phyloP scores from a whole-genome alignment of 495 filamentous ascomycete species.

The Delitschia confertaspora region DNA sequence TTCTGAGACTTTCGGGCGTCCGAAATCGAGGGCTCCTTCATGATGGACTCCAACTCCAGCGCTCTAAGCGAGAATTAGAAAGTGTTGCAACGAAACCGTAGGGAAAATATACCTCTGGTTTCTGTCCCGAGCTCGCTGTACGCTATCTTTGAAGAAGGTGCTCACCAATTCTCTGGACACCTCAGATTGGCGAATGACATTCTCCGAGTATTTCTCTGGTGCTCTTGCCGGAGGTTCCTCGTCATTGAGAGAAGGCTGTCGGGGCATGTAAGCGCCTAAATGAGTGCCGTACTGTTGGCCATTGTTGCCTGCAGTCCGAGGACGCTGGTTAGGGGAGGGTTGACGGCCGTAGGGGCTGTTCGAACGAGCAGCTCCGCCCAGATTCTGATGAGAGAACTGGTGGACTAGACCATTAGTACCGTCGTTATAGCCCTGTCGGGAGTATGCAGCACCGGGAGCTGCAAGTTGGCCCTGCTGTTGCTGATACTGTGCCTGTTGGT shows the following conservation, averaged over 20 bases:
- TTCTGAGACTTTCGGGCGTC: constrained; percentile 68
- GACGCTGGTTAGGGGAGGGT: constrained; percentile 56
- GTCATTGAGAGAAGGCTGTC: constrained; percentile 32
- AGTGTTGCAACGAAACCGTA: not conserved
- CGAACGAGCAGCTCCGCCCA: constrained; percentile 43
- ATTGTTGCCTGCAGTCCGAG: constrained; percentile 64
- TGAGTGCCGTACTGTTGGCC: constrained; percentile 55
- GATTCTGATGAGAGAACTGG: constrained; percentile 95
- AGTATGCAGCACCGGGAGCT: constrained; percentile 45
- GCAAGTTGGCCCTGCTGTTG: constrained; percentile 46
- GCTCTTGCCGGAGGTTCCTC: constrained; percentile 35
- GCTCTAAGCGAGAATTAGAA: constrained; percentile 48
- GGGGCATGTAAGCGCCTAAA: constrained; percentile 54
- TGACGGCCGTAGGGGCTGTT: constrained; percentile 61
- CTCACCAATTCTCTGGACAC: constrained; percentile 52
- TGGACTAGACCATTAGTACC: constrained; percentile 76
- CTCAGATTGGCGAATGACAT: constrained; percentile 36
- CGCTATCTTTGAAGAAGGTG: constrained; percentile 93
- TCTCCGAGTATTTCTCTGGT: constrained; percentile 35
- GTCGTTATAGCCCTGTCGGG: constrained; percentile 40
- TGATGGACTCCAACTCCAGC: constrained; percentile 76
- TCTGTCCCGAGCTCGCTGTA: constrained; percentile 79
- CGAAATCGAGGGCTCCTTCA: constrained; percentile 62
- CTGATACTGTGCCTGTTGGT: constrained; percentile 52
- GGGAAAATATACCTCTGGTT: constrained; percentile 64